Evolutionary conservation across 2,329 filamentous ascomycete species (phyloP).

Genomic region (Phialophora tarda): DNA sequence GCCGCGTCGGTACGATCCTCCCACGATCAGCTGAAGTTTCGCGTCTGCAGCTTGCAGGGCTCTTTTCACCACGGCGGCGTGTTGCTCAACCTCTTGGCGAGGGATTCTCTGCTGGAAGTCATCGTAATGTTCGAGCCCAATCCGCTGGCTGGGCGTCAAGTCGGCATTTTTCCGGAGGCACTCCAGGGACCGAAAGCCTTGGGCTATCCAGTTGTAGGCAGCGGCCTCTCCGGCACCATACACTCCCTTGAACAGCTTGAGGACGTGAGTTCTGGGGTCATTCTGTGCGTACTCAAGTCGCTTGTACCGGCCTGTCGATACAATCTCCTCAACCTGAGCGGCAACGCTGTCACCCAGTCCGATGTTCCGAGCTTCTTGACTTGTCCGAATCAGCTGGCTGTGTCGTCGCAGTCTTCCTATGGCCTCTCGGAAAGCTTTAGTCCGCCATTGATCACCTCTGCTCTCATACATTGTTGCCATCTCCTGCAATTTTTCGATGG

Average conservation of each 20-base stretch:
- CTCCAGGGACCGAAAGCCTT: slow-evolving; percentile 74
- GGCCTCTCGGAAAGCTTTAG: slow-evolving; percentile 75
- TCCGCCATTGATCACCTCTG: slow-evolving; percentile 78
- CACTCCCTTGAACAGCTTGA: slow-evolving; percentile 75
- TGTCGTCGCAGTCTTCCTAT: slow-evolving; percentile 75
- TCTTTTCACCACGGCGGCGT: slow-evolving; percentile 68
- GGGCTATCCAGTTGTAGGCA: slow-evolving; percentile 76
- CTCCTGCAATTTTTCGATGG: slow-evolving; percentile 75
- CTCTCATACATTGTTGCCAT: slow-evolving; percentile 80
- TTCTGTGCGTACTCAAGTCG: slow-evolving; percentile 72
- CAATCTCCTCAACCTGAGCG: slow-evolving; percentile 88
- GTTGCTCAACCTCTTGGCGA: slow-evolving; percentile 72
- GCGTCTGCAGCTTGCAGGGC: slow-evolving; percentile 66
- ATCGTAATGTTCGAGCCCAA: slow-evolving; percentile 79
- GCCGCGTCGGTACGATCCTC: slow-evolving; percentile 85
- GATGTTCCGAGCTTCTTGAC: slow-evolving; percentile 70
- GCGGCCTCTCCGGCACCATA: slow-evolving; percentile 76
- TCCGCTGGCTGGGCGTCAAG: slow-evolving; percentile 70
- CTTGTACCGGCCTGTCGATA: slow-evolving; percentile 71
- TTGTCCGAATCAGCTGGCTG: slow-evolving; percentile 66
- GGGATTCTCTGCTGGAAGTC: slow-evolving; percentile 82
- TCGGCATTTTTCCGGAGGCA: slow-evolving; percentile 68
- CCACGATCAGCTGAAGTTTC: slow-evolving; percentile 71
- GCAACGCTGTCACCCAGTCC: slow-evolving; percentile 76
- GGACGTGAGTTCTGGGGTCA: slow-evolving; percentile 68